Evolutionary conservation across 805 yeast genomes (phyloP).

Genomic region (Yamadazyma sp.): DNA sequence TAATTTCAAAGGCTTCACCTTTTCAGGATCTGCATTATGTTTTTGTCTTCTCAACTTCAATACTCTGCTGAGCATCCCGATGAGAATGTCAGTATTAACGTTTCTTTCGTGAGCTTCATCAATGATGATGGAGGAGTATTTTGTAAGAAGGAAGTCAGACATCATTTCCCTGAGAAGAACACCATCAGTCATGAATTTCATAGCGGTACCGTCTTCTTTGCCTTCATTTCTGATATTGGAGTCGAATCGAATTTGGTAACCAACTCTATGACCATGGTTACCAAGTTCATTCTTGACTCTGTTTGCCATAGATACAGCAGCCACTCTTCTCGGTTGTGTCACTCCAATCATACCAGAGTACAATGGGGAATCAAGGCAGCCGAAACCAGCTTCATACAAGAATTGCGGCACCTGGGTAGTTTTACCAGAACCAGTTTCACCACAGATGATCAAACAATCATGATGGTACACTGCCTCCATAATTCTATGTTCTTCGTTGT

Average conservation of each 20-base stretch:
- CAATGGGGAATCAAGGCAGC: conserved; percentile 52
- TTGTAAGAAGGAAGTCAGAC: conserved; percentile 75
- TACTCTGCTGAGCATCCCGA: conserved; percentile 91
- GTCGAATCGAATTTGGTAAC: conserved; percentile 82
- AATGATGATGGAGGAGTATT: conserved; percentile 82
- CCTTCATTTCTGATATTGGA: conserved; percentile 56
- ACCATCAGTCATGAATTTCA: conserved; percentile 94
- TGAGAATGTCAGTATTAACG: conserved; percentile 90
- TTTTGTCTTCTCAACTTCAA: conserved; percentile 65
- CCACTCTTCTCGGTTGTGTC: conserved; percentile 94
- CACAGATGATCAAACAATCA: conserved; percentile 88
- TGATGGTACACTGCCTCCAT: conserved; percentile 96
- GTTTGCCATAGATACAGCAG: conserved; percentile 87
- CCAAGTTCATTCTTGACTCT: conserved; percentile 80
- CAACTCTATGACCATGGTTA: conserved; percentile 65
- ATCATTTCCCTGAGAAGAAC: conserved; percentile 90
- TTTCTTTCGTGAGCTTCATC: conserved; percentile 99
- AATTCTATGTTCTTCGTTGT: conserved; percentile 83
- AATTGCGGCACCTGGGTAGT: conserved; percentile 98
- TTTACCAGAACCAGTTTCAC: conserved; percentile 98
- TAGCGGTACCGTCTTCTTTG: conserved; percentile 50
- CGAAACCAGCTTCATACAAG: conserved; percentile 89
- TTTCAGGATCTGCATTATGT: conserved; percentile 45
- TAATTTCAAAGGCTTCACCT: conserved; percentile 64
- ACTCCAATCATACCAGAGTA: conserved; percentile 92